A percentile compares a stretch with the other conserved stretches of the same genome.
Evolutionary conservation across 2,329 filamentous ascomycete species (phyloP).

Genomic region (Coniochaeta prunicola): DNA sequence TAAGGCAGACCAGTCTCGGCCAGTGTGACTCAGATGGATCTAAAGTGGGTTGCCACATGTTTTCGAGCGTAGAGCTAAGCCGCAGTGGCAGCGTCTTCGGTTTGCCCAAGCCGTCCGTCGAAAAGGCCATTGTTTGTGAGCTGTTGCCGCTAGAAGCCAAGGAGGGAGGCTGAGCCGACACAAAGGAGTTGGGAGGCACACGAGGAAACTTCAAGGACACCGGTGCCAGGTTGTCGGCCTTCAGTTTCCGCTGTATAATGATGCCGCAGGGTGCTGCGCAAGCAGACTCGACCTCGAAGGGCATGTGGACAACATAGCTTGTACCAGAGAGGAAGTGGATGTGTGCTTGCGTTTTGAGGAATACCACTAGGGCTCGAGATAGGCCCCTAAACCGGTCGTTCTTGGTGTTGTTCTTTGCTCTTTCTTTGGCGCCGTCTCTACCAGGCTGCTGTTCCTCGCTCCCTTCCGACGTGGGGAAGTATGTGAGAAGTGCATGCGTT

Average conservation of each 20-base stretch:
- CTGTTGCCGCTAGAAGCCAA: constrained; percentile 36
- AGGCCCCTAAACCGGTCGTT: constrained; percentile 20
- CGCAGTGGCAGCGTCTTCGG: constrained; percentile 47
- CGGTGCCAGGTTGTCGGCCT: constrained; percentile 39
- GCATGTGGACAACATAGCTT: constrained; percentile 84
- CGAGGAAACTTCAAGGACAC: constrained; percentile 49
- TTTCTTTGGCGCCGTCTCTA: background rate
- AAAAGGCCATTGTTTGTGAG: constrained; percentile 37
- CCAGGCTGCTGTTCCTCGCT: constrained; percentile 11
- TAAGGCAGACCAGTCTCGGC: constrained; percentile 74
- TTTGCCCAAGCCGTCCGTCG: constrained; percentile 47
- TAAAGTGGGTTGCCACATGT: constrained; percentile 48
- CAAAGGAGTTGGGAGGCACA: constrained; percentile 77
- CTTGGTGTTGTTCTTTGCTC: constrained; percentile 4
- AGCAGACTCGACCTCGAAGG: constrained; percentile 86
- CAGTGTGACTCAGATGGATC: constrained; percentile 52
- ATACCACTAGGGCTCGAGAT: constrained; percentile 73
- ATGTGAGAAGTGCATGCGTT: constrained; percentile 77
- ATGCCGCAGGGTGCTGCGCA: constrained; percentile 78
- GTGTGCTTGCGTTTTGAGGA: constrained; percentile 87
- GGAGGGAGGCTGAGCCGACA: constrained; percentile 58
- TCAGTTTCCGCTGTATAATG: constrained; percentile 74
- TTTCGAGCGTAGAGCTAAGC: constrained; percentile 46
- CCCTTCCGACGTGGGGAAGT: constrained; percentile 57
- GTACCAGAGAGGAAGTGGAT: constrained; percentile 86